These are phyloP conservation scores for Tuber umbilicatum DNA, from an alignment of 495 filamentous ascomycete genomes.

Conservation along the genomic window DNA sequence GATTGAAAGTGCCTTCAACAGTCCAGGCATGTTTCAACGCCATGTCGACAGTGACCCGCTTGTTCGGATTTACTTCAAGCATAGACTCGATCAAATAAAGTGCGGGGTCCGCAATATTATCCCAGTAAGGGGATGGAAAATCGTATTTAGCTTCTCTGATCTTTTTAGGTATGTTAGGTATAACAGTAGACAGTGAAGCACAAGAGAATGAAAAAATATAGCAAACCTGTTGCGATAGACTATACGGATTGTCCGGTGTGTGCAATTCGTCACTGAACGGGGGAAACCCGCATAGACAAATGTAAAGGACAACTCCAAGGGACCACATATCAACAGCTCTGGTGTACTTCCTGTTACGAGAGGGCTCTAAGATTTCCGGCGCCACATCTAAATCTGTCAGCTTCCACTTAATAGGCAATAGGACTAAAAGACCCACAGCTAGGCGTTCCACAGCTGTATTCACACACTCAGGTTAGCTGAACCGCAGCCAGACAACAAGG, in stretches of 20 bases:
- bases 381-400: conserved; percentile 67
- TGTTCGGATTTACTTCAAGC: conserved; percentile 77
- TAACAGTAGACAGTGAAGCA: background rate
- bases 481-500: background rate
- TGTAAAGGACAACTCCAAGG: conserved; percentile 96
- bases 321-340: conserved; percentile 97
- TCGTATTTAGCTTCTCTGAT: conserved; percentile 85
- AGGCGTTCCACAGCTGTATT: conserved; percentile 74
- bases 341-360: conserved; percentile 74
- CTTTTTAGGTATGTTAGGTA: conserved; percentile 44
- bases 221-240: conserved; percentile 58
- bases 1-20: conserved; percentile 50
- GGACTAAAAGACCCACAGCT: conserved; percentile 55
- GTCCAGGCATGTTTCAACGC: conserved; percentile 92
- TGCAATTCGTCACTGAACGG: conserved; percentile 93
- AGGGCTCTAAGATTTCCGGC: conserved; percentile 83
- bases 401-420: background rate
- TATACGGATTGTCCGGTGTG: conserved; percentile 70
- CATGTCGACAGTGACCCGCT: conserved; percentile 78
- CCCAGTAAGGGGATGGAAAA: conserved; percentile 98
- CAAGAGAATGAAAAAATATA: background rate
- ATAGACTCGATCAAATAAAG: conserved; percentile 92
- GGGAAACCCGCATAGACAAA: conserved; percentile 95
- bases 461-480: conserved; percentile 13
- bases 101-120: conserved; percentile 79